Evolutionary conservation across 768 basidiomycete genomes (phyloP).

Genomic region (Daedaleopsis nitida): DNA sequence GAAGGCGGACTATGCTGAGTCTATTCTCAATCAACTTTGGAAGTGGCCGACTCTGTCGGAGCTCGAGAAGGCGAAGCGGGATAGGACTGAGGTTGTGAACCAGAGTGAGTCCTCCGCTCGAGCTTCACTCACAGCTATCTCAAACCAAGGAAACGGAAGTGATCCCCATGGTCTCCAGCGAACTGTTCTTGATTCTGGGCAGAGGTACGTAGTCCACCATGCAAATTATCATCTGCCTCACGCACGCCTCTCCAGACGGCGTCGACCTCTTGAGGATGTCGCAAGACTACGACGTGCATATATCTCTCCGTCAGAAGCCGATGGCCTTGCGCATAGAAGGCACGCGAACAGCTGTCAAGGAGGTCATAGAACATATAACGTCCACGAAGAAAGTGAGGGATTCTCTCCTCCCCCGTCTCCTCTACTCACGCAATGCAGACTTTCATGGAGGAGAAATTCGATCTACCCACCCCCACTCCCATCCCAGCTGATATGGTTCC

Average conservation of each 20-base stretch:
- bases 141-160: slow-evolving; percentile 37
- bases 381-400: slow-evolving; percentile 51
- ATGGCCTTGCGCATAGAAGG: slow-evolving; percentile 64
- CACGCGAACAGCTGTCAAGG: slow-evolving; percentile 50
- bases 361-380: slow-evolving; percentile 47
- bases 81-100: slow-evolving; percentile 48
- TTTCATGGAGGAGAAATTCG: slow-evolving; percentile 35
- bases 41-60: slow-evolving; percentile 63
- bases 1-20: slow-evolving; percentile 30
- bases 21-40: slow-evolving; percentile 68
- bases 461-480: slow-evolving; percentile 47
- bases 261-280: slow-evolving; percentile 60
- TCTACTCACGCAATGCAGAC: slow-evolving; percentile 18
- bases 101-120: slow-evolving; percentile 40
- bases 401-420: background rate
- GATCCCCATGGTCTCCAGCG: slow-evolving; percentile 55
- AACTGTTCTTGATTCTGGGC: slow-evolving; percentile 73
- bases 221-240: background rate
- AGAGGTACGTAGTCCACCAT: slow-evolving; percentile 49
- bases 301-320: slow-evolving; percentile 58
- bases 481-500: slow-evolving; percentile 53
- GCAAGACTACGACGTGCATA: slow-evolving; percentile 59
- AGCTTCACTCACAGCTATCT: background rate
- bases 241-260: slow-evolving; percentile 52
- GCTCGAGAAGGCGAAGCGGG: slow-evolving; percentile 50